Conservation (phyloP, 192 early-diverging fungal species). For the Coemansia sp. region DNA sequence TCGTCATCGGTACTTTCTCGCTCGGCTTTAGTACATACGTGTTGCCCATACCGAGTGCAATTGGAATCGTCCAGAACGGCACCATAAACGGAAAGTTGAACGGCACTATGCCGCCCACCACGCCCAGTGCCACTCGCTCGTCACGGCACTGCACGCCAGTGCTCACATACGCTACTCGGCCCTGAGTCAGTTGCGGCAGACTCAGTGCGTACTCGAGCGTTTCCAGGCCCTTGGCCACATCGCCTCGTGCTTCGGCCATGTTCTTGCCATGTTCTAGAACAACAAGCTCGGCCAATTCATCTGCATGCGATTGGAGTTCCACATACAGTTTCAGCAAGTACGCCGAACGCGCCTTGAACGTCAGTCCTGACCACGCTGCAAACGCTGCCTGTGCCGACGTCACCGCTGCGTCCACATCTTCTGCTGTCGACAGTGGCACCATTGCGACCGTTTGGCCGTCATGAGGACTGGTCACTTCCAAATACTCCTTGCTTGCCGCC, state of each 20-base stretch:
- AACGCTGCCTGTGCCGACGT: conserved; percentile 58
- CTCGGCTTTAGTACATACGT: conserved; percentile 77
- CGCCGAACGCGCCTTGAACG: conserved; percentile 69
- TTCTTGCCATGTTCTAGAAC: conserved; percentile 82
- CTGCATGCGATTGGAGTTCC: conserved; percentile 55
- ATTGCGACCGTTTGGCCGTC: conserved; percentile 63
- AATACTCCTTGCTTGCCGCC: background rate
- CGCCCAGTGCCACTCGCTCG: conserved; percentile 65
- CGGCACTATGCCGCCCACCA: conserved; percentile 76
- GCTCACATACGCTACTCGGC: conserved; percentile 64
- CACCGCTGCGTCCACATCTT: conserved; percentile 65
- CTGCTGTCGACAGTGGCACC: conserved; percentile 59
- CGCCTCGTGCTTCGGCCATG: conserved; percentile 66
- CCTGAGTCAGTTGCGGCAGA: conserved; percentile 63
- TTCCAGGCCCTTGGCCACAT: conserved; percentile 75
- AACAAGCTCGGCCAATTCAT: conserved; percentile 71
- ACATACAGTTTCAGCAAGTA: conserved; percentile 63
- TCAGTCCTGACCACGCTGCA: conserved; percentile 59
- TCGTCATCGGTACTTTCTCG: conserved; percentile 81
- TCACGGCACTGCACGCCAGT: conserved; percentile 68
- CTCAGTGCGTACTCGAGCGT: conserved; percentile 76
- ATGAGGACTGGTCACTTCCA: conserved; percentile 63
- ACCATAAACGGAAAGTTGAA: conserved; percentile 88
- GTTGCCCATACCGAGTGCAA: conserved; percentile 70
- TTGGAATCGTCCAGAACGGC: conserved; percentile 78